phyloP scores from a whole-genome alignment of 2,329 filamentous ascomycete genomes.

The Didymella pomorum region DNA sequence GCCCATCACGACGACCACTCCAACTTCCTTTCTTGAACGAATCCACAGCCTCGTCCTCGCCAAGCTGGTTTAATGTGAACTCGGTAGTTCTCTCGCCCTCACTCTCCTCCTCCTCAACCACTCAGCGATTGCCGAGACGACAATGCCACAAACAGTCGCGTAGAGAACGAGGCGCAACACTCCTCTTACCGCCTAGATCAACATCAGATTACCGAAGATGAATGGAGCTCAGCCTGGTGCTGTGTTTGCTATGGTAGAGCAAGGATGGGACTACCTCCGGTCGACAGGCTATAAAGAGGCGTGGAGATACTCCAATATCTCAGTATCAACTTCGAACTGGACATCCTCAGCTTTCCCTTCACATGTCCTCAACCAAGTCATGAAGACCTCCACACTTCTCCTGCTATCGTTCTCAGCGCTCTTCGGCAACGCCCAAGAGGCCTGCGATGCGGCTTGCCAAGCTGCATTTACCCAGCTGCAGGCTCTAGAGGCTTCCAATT shows the following conservation, averaged over 20 bases:
- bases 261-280: background rate
- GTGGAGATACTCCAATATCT: background rate
- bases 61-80: background rate
- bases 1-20: background rate
- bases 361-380: background rate
- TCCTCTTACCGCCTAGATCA: background rate
- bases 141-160: background rate
- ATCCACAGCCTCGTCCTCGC: background rate
- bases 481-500: slow-evolving; percentile 2
- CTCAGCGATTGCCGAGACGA: background rate
- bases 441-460: slow-evolving; percentile 2
- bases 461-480: slow-evolving; percentile 1
- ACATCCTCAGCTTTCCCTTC: background rate
- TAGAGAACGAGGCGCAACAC: background rate
- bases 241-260: background rate
- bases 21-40: background rate
- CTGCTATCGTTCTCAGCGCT: background rate
- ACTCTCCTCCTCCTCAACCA: background rate
- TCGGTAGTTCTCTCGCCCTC: slow-evolving; percentile 1
- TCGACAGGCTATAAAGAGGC: slow-evolving; percentile 2
- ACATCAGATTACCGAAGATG: background rate
- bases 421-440: slow-evolving; percentile 1
- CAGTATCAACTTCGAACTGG: background rate
- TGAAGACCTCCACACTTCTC: background rate
- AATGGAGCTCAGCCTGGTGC: background rate